Evolutionary conservation across 2,329 filamentous ascomycete genomes (phyloP), one percentile per base, ranked within the genome.

Genomic region (Waltergamsia citrina): DNA sequence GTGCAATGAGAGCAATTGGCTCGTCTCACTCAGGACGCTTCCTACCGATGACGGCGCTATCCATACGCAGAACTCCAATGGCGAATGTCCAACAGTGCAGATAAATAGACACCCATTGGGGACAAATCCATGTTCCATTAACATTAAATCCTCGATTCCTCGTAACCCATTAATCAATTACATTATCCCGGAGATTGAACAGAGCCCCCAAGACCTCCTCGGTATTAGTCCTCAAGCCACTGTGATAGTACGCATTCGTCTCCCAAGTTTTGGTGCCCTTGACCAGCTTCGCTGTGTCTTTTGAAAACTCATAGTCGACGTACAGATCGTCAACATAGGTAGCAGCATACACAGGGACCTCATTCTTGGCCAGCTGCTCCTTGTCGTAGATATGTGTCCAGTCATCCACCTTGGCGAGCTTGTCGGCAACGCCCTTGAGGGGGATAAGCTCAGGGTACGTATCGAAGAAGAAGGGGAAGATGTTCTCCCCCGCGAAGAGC

Each of bases 241-340:
- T 81, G 56, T 96, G 90, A 50, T 92, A 92, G 69, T 93, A 74
- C 15, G 71, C 68, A 52, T 94, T 95, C 27, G 86, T 94, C 50
- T 90, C 75, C 47, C 81, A 90, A 27, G 85, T 78, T 62, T 85
- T 86, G 51, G 75, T 81, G 1, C 78, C 79, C 52, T 74, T 81
- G 51, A 95, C 83, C 48, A 78, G 72, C 26, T 62, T 62, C 8
- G 85, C 85, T 12, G 86, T 93, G 45, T 82, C 75, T 46, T 74
- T 69, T 7, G 84, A 81, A 36, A 86, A 62, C 7, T 74, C 74
- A 44, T 74, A 83, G 49, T 93, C 83, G 22, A 96, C 88, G 49
- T 93, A 95, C 84, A 95, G 92, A 52, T 94, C 87, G 42, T 94
- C 81, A 5, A 85, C 55, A 46, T 83, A 96, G 3, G 77, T 81